phyloP scores from a whole-genome alignment of 345 rosid species.

The Moricandia moricandioides region DNA sequence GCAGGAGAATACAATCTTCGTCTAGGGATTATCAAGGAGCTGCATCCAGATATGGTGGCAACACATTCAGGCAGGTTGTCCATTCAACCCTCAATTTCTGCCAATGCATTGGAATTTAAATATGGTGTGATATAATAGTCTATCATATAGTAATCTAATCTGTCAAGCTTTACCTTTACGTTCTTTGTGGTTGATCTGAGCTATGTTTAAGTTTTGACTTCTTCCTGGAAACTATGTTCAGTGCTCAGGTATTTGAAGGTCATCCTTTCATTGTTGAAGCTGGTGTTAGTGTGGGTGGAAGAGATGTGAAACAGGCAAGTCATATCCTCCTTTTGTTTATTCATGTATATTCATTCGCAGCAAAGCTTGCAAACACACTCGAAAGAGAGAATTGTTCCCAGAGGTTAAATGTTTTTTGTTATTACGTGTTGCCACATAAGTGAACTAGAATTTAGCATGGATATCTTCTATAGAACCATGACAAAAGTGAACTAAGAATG shows the following conservation, averaged over 20 bases:
- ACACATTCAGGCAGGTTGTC: slow-evolving; percentile 96
- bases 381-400: neutral
- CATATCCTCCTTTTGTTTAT: slow-evolving; percentile 8
- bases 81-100: slow-evolving; percentile 19
- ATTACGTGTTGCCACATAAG: neutral
- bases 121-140: neutral
- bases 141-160: slow-evolving; percentile 5
- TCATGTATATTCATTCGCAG: neutral
- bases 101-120: neutral
- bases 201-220: slow-evolving; percentile 12
- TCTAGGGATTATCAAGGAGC: slow-evolving; percentile 94
- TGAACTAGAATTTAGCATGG: slow-evolving; percentile 2
- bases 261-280: slow-evolving; percentile 99
- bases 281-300: slow-evolving; percentile 94
- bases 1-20: slow-evolving; percentile 99
- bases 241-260: slow-evolving; percentile 98
- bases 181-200: neutral
- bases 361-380: neutral
- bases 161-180: neutral
- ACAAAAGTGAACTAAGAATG: neutral
- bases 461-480: neutral
- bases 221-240: slow-evolving; percentile 38
- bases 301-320: slow-evolving; percentile 87
- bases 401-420: neutral
- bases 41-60: slow-evolving; percentile 97